Evolutionary conservation across 106 monocot genomes (phyloP).

Genomic region (Dendrobium chrysotoxum): DNA sequence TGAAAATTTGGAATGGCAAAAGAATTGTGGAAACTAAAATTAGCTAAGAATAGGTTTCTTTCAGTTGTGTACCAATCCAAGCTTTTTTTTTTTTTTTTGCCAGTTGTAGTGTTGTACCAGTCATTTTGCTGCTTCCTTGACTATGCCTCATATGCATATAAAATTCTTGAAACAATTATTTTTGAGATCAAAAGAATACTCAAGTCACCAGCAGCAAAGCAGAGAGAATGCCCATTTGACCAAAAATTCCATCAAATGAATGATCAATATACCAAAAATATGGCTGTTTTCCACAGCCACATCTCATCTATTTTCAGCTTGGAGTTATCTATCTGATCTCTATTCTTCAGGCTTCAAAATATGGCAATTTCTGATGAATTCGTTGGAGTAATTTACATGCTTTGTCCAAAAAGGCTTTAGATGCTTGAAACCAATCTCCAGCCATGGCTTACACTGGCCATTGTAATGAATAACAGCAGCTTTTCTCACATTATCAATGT

Average conservation of each 20-base stretch:
- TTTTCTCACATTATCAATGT: conserved; percentile 39
- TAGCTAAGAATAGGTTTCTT: background rate
- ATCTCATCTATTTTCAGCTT: background rate
- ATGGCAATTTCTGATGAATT: conserved; percentile 75
- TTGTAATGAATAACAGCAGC: conserved; percentile 91
- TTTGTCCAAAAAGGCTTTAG: conserved; percentile 84
- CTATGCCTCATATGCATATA: background rate
- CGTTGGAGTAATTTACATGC: conserved; percentile 83
- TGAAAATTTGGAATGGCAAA: background rate
- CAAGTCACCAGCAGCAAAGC: background rate
- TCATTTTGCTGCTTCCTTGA: background rate
- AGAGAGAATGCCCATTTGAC: background rate
- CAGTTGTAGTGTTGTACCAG: background rate
- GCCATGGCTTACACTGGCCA: conserved; percentile 90
- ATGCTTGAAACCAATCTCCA: conserved; percentile 84
- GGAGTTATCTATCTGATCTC: background rate
- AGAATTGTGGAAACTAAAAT: background rate
- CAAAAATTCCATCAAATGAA: background rate
- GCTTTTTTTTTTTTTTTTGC: background rate
- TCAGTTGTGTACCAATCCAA: background rate
- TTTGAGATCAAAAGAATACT: background rate
- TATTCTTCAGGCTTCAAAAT: conserved; percentile 48
- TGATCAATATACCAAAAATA: background rate
- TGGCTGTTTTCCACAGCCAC: background rate
- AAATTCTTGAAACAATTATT: background rate